Evolutionary conservation across 2,329 filamentous ascomycete species (phyloP), one percentile per base, ranked within the genome.

Genomic region (Microdochium paspali): DNA sequence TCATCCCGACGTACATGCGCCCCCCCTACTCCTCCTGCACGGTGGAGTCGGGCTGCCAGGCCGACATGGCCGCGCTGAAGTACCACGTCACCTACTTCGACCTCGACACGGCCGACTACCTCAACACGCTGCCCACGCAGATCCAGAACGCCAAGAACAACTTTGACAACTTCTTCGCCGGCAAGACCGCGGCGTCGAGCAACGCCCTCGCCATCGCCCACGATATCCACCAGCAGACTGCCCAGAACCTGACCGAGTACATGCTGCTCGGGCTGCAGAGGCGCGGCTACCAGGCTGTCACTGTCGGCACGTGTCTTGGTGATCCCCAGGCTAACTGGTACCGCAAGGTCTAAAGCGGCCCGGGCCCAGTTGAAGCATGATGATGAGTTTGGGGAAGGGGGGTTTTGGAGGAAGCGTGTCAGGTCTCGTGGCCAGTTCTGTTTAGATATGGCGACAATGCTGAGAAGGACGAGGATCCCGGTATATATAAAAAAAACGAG

Each of bases 51-150:
- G 57, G 57, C 13, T 59, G 67, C 50, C 56, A 64, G 39, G 51
- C 54, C 3, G 56, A 64, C 25, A 54, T 72, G 54, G 57, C 52
- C 2, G 53, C 53, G 23, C 58, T 79, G 24, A 74, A 72, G 35
- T 82, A 81, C 60, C 76, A 80, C 56, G 60, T 79, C 51, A 66
- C 74, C 49, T 76, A 74, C 55, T 76, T 74, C 53, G 73, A 80
- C 55, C 61, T 82, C 12, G 79, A 83, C 57, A 82, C 79, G 15
- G 74, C 80, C 51, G 79, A 82, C 61, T 82, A 77, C 56, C 65
- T 76, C 54, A 72, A 79, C 53, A 67, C 72, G 48, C 64, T 63
- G 9, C 67, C 75, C 2, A 54, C 53, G 13, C 54, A 63, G 51
- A 73, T 74, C 48, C 66, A 72, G 53, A 68, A 66, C 46, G 63